Evolutionary conservation across 306 rosid species (phyloP), one percentile per base, ranked within the genome.

Genomic region (Arachis stenosperma): DNA sequence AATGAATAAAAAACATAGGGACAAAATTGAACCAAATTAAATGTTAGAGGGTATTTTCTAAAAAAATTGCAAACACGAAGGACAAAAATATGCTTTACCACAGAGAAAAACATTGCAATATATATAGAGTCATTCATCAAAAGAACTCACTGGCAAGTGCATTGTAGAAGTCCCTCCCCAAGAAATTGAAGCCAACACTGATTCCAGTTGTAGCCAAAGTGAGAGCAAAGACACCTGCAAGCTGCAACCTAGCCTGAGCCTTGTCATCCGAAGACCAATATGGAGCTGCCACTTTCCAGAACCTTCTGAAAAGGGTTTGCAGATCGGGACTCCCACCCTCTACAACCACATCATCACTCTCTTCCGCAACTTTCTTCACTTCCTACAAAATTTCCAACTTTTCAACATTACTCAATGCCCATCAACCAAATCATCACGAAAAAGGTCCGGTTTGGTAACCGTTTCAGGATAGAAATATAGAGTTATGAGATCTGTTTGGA

Each of bases 281-380:
- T 17, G 98, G 97, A 48, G 92, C 93, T 22, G 99, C 98, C 81
- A 94, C 99, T 76, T 94, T 94, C 98, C 93, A 94, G 74, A 91
- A 83, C 79, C 96, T 86, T 80, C 85, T 82, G 54, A 83, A 74
- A 62, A 94, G 91, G 1, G 87, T 84, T 71, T 84, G 64, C 61
- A 77, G 77, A 81, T 94, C 93, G 65, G 91, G 87, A 60, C 79
- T 88, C 40, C 82, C 75, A 60, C 89, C 83, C 75, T 80, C 69
- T 48, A 14, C 75, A 27, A 7, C 75, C 8, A 57, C 79, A 68
- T 41, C 79, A 67, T 64, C 70, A 51, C 46, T 75, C 47, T 7
- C 76, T 15, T 57, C 61, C 60, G 46, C 69, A 53, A 13, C 42
- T 40, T 42, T 14, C 88, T 84, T 81, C 80, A 81, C 63, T 65